Base-by-base conservation (phyloP, 2,329 filamentous ascomycete species). In the Cercospora beticola region DNA sequence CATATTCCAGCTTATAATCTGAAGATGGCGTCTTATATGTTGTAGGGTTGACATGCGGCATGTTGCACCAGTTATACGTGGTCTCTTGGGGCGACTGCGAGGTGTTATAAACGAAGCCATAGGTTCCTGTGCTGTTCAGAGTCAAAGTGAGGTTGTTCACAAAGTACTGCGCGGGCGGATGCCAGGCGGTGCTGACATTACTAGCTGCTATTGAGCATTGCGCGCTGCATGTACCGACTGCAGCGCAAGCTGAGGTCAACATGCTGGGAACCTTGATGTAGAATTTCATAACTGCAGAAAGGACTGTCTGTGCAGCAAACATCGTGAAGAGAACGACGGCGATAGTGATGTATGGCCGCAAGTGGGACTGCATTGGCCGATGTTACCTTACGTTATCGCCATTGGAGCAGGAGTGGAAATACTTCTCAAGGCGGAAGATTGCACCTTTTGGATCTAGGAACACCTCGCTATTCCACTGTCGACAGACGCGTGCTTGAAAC, bases 31-130 rank as follows among this genome's bases (percentile, higher is more conserved):
- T 71, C 14, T 84, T 78, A 76, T 95, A 95, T 74, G 92, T 90
- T 14, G 79, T 79, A 23, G 78, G 81, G 33, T 91, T 85, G n/a
- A 92, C 90, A 80, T 94, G 92, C 0, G 92, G 92, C 91, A 95
- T 95, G 76, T 95, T 94, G 80, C 92, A 95, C 84, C 85, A 94
- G 78, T 94, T 93, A 79, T 94, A 94, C 1, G 81, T 84, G 46
- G 76, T 88, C 87, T 79, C 91, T 90, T 43, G 82, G 76, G 6
- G 76, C 31, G 62, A 26, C 76, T 64, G 83, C 80, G 0, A 90
- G 36, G 86, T 85, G 75, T 92, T 88, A 80, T 89, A 95, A 18
- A 92, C 84, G 77, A 93, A 94, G 1, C 90, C 91, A 77, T 92
- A 89, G 0, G 89, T 85, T 0, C 90, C 92, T 1, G 83, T 81